phyloP scores from a whole-genome alignment of 768 basidiomycete species.

The Suillus decipiens region DNA sequence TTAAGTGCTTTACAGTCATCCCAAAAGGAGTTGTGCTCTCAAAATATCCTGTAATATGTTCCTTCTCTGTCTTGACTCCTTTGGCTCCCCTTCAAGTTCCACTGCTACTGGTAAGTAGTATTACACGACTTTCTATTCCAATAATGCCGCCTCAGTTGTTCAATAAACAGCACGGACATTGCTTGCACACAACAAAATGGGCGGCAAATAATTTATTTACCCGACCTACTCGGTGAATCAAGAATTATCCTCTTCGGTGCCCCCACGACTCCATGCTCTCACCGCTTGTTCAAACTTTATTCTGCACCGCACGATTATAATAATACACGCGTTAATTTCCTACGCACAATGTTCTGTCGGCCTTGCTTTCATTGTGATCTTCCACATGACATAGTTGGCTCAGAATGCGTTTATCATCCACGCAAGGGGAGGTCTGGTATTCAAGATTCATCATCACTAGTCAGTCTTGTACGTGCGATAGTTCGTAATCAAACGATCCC shows the following conservation, averaged over 20 bases:
- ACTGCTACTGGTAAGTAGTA: not conserved
- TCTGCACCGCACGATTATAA: not conserved
- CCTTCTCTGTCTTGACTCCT: not conserved
- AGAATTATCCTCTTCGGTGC: not conserved
- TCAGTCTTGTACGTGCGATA: conserved; percentile 4
- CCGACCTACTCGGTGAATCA: conserved; percentile 1
- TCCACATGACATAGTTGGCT: not conserved
- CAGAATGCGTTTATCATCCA: not conserved
- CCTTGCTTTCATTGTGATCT: not conserved
- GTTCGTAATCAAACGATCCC: not conserved
- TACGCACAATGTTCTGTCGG: not conserved
- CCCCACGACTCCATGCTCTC: not conserved
- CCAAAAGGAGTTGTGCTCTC: conserved; percentile 6
- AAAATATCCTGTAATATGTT: not conserved
- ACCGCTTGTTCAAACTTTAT: not conserved
- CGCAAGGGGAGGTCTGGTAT: not conserved
- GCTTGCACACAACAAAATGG: not conserved
- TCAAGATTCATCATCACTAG: not conserved
- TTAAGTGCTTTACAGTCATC: not conserved
- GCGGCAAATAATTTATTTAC: not conserved
- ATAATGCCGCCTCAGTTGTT: not conserved
- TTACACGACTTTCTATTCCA: too few species aligned
- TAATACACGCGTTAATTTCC: not conserved
- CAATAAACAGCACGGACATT: not conserved
- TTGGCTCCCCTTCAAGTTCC: not conserved